Conservation (phyloP, 2,329 filamentous ascomycete species). For the Aureobasidium sp. region DNA sequence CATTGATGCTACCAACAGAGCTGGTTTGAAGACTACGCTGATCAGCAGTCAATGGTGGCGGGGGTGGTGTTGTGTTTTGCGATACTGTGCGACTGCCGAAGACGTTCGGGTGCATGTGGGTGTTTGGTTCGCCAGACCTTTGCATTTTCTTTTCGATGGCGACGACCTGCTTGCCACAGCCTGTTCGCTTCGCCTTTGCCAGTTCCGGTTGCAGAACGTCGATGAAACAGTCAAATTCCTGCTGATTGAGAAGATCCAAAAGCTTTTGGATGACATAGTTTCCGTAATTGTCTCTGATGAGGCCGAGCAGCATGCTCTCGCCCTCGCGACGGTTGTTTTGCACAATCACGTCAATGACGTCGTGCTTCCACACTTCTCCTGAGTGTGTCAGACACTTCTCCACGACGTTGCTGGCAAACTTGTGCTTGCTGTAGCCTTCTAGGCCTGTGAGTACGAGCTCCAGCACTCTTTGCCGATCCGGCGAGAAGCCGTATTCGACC, state of each 20-base stretch:
- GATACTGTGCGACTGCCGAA: neutral
- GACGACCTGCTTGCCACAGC: constrained; percentile 38
- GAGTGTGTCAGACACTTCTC: constrained; percentile 81
- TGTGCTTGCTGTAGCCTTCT: constrained; percentile 78
- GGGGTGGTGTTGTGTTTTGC: constrained; percentile 5
- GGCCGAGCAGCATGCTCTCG: constrained; percentile 60
- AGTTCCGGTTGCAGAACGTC: constrained; percentile 39
- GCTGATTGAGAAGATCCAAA: constrained; percentile 41
- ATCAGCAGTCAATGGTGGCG: constrained; percentile 17
- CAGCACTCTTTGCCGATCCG: constrained; percentile 68
- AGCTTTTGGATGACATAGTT: constrained; percentile 97
- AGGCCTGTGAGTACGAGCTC: constrained; percentile 64
- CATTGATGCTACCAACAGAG: constrained; percentile 25
- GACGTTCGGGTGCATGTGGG: constrained; percentile 24
- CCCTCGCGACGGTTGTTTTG: constrained; percentile 51
- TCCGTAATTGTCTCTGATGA: constrained; percentile 87
- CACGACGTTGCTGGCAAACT: constrained; percentile 94
- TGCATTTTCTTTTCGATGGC: constrained; percentile 46
- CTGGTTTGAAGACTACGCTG: constrained; percentile 18
- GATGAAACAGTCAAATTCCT: constrained; percentile 38
- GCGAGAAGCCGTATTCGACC: constrained; percentile 66
- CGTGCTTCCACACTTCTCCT: constrained; percentile 58
- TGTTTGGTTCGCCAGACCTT: constrained; percentile 22
- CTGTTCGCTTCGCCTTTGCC: constrained; percentile 36
- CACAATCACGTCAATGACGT: constrained; percentile 57